Conservation (phyloP, 1,284 basidiomycete genomes). For the Ustilago sp. region DNA sequence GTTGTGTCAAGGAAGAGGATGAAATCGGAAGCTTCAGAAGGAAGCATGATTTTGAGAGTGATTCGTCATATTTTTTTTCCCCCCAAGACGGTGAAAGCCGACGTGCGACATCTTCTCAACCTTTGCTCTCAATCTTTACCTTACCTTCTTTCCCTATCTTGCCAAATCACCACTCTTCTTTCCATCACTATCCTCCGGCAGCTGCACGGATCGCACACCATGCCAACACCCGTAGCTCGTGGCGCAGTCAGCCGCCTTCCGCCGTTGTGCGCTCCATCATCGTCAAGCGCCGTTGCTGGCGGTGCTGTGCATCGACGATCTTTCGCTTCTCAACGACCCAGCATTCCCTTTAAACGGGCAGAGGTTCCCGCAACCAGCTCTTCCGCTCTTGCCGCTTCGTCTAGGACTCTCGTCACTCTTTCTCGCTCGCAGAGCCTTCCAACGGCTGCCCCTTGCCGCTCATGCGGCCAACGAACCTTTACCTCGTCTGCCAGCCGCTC, state of each 20-base stretch:
- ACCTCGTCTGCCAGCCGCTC: constrained; percentile 15
- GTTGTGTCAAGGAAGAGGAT: neutral
- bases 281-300: constrained; percentile 18
- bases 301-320: constrained; percentile 15
- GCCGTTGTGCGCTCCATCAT: constrained; percentile 25
- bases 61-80: neutral
- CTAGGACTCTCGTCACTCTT: constrained; percentile 39
- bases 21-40: neutral
- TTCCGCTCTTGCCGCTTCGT: constrained; percentile 20
- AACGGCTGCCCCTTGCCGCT: constrained; percentile 18
- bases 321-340: constrained; percentile 14
- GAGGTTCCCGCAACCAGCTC: constrained; percentile 11
- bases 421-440: constrained; percentile 15
- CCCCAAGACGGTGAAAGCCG: constrained; percentile 1
- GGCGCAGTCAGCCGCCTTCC: constrained; percentile 31
- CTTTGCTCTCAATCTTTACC: neutral
- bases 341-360: constrained; percentile 2
- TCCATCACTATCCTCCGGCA: neutral
- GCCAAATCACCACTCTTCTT: neutral
- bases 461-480: constrained; percentile 31
- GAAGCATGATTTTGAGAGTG: constrained; percentile 1
- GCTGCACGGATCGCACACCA: constrained; percentile 11
- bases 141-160: neutral
- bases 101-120: neutral
- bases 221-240: constrained; percentile 34